Evolutionary conservation across 257 asterid species (phyloP).

Genomic region (Plectranthus barbatus): DNA sequence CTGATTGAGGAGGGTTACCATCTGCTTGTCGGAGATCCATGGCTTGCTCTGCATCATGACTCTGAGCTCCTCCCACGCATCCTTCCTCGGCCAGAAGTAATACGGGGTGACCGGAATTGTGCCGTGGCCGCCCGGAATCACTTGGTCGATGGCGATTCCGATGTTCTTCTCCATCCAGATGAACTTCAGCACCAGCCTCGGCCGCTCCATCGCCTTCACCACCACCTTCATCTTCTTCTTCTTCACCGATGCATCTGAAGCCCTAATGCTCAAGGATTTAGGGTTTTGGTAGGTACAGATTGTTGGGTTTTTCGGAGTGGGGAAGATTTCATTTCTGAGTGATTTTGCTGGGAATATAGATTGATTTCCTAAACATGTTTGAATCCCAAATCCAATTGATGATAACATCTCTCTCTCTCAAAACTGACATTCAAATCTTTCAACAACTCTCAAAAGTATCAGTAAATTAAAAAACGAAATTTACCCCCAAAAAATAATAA

Average conservation of each 20-base stretch:
- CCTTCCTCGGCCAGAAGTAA: slow-evolving; percentile 46
- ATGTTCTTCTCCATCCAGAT: slow-evolving; percentile 50
- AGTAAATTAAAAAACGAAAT: too few relatives aligned
- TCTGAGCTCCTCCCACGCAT: slow-evolving; percentile 52
- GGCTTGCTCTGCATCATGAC: slow-evolving; percentile 32
- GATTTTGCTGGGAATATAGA: not conserved
- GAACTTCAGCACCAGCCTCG: slow-evolving; percentile 42
- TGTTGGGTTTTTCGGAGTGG: not conserved
- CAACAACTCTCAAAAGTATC: too few relatives aligned
- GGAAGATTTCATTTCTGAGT: not conserved
- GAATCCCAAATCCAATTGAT: slow-evolving; percentile 1
- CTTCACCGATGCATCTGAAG: slow-evolving; percentile 16
- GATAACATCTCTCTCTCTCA: slow-evolving; percentile 1
- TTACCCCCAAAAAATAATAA: too few relatives aligned
- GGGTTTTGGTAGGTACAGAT: not conserved
- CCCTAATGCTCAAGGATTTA: slow-evolving; percentile 1
- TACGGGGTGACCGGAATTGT: slow-evolving; percentile 42
- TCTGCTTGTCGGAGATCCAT: slow-evolving; percentile 37
- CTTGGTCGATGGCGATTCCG: slow-evolving; percentile 40
- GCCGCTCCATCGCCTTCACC: slow-evolving; percentile 36
- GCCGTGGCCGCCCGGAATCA: slow-evolving; percentile 35
- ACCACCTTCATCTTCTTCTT: slow-evolving; percentile 31
- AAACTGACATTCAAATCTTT: too few relatives aligned
- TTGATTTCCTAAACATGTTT: not conserved
- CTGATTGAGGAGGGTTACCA: slow-evolving; percentile 39